These are phyloP conservation scores for Bruguiera hainesii DNA, from an alignment of 441 rosid species.

Conservation along the genomic window DNA sequence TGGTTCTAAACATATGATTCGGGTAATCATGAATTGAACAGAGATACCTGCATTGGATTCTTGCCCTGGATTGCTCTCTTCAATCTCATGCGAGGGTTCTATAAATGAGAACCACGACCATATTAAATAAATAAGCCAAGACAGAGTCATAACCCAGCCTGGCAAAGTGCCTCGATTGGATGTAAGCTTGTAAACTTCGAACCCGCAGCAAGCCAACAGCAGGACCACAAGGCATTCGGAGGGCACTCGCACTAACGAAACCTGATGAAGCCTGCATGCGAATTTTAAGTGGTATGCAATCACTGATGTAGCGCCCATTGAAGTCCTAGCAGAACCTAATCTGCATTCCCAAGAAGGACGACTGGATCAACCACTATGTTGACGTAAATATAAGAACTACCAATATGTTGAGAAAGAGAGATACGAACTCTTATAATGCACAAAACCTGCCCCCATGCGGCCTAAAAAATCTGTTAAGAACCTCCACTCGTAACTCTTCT, in stretches of 20 bases:
- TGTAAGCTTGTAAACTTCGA: conserved; percentile 71
- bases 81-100: conserved; percentile 67
- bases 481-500: conserved; percentile 1
- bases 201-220: conserved; percentile 95
- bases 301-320: conserved; percentile 92
- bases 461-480: conserved; percentile 3
- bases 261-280: conserved; percentile 99
- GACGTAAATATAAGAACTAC: background rate
- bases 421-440: background rate
- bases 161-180: conserved; percentile 82
- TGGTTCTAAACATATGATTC: too few species aligned
- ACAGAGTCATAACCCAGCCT: conserved; percentile 96
- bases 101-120: conserved; percentile 77
- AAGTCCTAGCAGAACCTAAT: conserved; percentile 98
- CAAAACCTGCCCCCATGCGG: background rate
- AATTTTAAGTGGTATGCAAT: conserved; percentile 81
- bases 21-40: conserved; percentile 3
- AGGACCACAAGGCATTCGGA: conserved; percentile 99
- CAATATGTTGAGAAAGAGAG: background rate
- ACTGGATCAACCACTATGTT: conserved; percentile 16
- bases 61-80: conserved; percentile 32
- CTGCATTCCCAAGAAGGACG: conserved; percentile 38
- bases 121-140: conserved; percentile 80
- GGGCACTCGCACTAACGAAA: conserved; percentile 99
- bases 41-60: conserved; percentile 49